Evolutionary conservation across 176 grass and related monocot genomes (phyloP).

Genomic region (Ensete ventricosum): DNA sequence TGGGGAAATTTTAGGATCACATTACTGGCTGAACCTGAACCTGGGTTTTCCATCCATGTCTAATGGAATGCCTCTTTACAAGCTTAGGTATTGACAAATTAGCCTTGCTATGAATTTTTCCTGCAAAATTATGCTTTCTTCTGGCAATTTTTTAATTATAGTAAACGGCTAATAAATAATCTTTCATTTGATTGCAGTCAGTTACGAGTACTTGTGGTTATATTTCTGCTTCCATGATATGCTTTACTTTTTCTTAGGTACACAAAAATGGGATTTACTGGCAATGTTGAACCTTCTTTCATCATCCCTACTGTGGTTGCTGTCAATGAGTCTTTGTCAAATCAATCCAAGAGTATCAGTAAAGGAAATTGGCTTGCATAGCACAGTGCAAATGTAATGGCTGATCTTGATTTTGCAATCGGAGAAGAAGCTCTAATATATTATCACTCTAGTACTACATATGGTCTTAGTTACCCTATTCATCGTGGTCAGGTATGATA

Average conservation of each 20-base stretch:
- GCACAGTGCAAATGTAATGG: slow-evolving; percentile 92
- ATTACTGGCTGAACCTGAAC: no score
- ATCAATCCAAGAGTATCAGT: slow-evolving; percentile 39
- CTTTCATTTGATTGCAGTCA: background rate
- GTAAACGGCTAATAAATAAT: no score
- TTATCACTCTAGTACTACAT: slow-evolving; percentile 48
- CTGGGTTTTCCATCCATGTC: no score
- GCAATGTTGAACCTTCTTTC: slow-evolving; percentile 97
- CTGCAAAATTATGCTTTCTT: no score
- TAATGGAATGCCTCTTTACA: no score
- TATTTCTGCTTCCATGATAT: background rate
- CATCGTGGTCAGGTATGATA: slow-evolving; percentile 70
- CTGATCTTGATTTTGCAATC: slow-evolving; percentile 91
- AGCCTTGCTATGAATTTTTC: no score
- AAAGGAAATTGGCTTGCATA: slow-evolving; percentile 92
- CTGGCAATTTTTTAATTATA: no score
- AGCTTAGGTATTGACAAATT: no score
- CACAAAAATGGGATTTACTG: slow-evolving; percentile 97
- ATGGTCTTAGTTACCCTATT: slow-evolving; percentile 84
- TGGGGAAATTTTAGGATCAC: no score
- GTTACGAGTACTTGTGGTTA: background rate
- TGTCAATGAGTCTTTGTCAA: slow-evolving; percentile 61
- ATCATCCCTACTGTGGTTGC: slow-evolving; percentile 97
- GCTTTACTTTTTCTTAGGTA: slow-evolving; percentile 37
- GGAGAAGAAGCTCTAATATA: slow-evolving; percentile 73